A percentile compares a stretch with the other conserved stretches of the same genome.
Conservation (phyloP, 2,329 filamentous ascomycete genomes). For the Monosporascus sp. region DNA sequence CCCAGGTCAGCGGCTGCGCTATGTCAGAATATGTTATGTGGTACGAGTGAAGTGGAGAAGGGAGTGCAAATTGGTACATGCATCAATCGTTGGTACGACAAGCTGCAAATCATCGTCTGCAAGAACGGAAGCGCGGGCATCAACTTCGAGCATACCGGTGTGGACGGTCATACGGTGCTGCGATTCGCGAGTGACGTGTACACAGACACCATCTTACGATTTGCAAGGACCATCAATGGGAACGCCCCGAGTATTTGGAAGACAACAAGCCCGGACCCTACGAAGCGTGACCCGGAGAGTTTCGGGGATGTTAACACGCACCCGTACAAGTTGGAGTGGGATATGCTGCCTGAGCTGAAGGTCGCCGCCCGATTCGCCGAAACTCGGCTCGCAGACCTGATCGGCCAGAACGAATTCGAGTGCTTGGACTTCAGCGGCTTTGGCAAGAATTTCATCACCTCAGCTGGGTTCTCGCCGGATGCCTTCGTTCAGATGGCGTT, state of each 20-base stretch:
- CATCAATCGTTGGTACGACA: conserved; percentile 98
- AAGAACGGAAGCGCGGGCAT: conserved; percentile 98
- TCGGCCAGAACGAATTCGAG: conserved; percentile 93
- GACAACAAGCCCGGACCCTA: conserved; percentile 82
- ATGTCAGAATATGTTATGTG: conserved; percentile 98
- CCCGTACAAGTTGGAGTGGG: conserved; percentile 95
- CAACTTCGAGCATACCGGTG: conserved; percentile 98
- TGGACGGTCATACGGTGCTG: conserved; percentile 94
- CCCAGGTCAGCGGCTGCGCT: conserved; percentile 74
- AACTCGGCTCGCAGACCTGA: conserved; percentile 86
- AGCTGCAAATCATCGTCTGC: conserved; percentile 97
- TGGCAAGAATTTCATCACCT: conserved; percentile 96
- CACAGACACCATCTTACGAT: conserved; percentile 94
- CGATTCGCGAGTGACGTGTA: conserved; percentile 95
- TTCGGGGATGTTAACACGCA: conserved; percentile 93
- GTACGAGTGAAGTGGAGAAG: conserved; percentile 83
- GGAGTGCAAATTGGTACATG: conserved; percentile 96
- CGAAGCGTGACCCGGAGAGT: conserved; percentile 83
- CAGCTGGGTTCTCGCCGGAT: conserved; percentile 93
- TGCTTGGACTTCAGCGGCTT: conserved; percentile 85
- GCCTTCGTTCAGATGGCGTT: conserved; percentile 99
- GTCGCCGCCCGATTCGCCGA: conserved; percentile 94
- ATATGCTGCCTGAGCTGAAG: conserved; percentile 86
- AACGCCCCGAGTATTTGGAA: conserved; percentile 89
- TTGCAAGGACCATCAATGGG: conserved; percentile 92